Evolutionary conservation across 1,284 basidiomycete species (phyloP).

Genomic region (Trichosporon faecale): DNA sequence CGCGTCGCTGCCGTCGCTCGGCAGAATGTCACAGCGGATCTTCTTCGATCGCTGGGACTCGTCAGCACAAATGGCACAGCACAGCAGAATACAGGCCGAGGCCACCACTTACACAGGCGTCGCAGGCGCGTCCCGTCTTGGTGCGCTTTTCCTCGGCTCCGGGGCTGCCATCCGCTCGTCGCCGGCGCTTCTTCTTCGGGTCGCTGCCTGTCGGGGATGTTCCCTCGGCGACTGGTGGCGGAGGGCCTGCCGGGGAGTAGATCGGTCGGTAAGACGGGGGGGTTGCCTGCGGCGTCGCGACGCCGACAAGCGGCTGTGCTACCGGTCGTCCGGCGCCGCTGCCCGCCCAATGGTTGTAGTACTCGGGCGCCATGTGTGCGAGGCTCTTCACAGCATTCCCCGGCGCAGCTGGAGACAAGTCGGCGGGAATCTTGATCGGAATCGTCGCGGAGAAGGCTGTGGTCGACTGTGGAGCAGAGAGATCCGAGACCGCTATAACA

Average conservation of each 20-base stretch:
- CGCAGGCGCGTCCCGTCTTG: constrained; percentile 52
- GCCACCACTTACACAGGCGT: constrained; percentile 45
- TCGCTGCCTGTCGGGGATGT: not conserved
- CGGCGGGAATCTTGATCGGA: not conserved
- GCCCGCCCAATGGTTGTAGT: constrained; percentile 6
- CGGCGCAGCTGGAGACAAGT: not conserved
- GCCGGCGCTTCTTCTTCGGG: constrained; percentile 32
- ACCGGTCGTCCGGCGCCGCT: not conserved
- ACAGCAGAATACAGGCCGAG: not conserved
- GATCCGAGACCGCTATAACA: not conserved
- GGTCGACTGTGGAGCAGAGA: not conserved
- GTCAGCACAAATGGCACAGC: not conserved
- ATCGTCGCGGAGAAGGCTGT: not conserved
- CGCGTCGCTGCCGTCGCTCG: constrained; percentile 25
- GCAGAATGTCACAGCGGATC: constrained; percentile 61
- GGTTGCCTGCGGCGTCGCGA: not conserved
- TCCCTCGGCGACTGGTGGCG: not conserved
- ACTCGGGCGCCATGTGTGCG: not conserved
- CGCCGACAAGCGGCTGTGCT: not conserved
- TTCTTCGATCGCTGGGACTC: constrained; percentile 68
- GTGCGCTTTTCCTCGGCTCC: constrained; percentile 41
- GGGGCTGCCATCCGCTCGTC: constrained; percentile 13
- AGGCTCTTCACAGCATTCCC: not conserved
- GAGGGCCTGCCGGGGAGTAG: not conserved
- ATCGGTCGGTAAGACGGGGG: not conserved